Percentiles rank a stretch among this genome's conserved stretches.
Evolutionary conservation across 257 asterid species (phyloP).

Genomic region (Solanum piurae): DNA sequence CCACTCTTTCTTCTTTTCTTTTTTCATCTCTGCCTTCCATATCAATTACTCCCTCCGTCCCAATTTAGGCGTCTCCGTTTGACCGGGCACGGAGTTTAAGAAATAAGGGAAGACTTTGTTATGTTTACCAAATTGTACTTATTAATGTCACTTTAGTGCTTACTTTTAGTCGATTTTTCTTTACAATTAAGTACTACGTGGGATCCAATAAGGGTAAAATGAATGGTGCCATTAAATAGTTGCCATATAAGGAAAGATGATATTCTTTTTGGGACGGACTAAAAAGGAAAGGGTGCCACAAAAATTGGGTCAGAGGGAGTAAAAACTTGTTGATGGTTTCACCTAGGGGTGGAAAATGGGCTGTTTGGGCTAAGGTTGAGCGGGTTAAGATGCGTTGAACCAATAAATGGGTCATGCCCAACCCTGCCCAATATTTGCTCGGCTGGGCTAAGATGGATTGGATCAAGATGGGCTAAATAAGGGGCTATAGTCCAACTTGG

Average conservation of each 20-base stretch:
- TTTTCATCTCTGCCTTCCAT: background rate
- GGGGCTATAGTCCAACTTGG: background rate
- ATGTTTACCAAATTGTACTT: background rate
- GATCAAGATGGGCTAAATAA: background rate
- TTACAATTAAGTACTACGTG: background rate
- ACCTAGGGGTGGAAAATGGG: background rate
- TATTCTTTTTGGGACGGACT: background rate
- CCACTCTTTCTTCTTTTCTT: background rate
- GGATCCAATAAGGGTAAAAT: background rate
- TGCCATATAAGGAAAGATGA: background rate
- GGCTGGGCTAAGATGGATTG: background rate
- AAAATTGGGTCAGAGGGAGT: background rate
- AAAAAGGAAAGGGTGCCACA: background rate
- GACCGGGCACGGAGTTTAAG: background rate
- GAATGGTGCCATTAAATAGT: background rate
- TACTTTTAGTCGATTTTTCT: background rate
- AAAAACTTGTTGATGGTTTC: background rate
- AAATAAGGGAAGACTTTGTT: background rate
- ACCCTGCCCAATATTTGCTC: background rate
- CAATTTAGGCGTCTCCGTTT: background rate
- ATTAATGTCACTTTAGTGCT: background rate
- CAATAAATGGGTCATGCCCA: background rate
- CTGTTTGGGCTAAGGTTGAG: background rate
- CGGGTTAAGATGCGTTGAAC: background rate
- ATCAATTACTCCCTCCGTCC: background rate